Conservation (phyloP, 2,329 filamentous ascomycete genomes). For the Colletotrichum truncatum region DNA sequence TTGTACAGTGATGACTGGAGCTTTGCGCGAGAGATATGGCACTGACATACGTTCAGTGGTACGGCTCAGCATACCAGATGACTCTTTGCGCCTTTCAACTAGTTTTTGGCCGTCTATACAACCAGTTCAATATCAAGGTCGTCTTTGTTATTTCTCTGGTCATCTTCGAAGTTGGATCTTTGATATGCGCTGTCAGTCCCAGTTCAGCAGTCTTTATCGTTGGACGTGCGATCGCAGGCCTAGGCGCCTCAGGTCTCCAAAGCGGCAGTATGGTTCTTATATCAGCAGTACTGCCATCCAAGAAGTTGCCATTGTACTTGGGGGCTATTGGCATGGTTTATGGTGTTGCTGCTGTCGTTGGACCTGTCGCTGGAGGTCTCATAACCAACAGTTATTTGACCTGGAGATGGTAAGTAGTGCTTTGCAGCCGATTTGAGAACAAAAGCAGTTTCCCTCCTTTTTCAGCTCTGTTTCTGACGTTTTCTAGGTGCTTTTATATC, state of each 20-base stretch:
- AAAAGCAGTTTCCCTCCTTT: no score
- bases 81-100: slow-evolving; percentile 36
- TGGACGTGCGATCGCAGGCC: slow-evolving; percentile 46
- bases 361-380: slow-evolving; percentile 30
- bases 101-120: slow-evolving; percentile 42
- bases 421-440: no score
- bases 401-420: slow-evolving; percentile 8
- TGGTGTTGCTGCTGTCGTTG: slow-evolving; percentile 16
- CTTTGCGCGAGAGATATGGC: neutral
- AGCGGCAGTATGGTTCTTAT: slow-evolving; percentile 21
- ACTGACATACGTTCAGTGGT: slow-evolving; percentile 35
- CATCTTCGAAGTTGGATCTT: slow-evolving; percentile 42
- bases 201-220: slow-evolving; percentile 45
- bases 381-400: slow-evolving; percentile 18
- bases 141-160: slow-evolving; percentile 39
- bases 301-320: slow-evolving; percentile 11
- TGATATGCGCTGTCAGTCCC: slow-evolving; percentile 46
- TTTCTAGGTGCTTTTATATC: slow-evolving; percentile 36
- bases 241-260: slow-evolving; percentile 42
- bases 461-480: neutral
- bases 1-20: no score
- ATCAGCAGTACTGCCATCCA: slow-evolving; percentile 11
- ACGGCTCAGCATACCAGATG: slow-evolving; percentile 39
- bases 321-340: slow-evolving; percentile 22
- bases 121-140: slow-evolving; percentile 39